Evolutionary conservation across 1,284 basidiomycete species (phyloP), one percentile per base, ranked within the genome.

Genomic region (Naganishia cerealis): DNA sequence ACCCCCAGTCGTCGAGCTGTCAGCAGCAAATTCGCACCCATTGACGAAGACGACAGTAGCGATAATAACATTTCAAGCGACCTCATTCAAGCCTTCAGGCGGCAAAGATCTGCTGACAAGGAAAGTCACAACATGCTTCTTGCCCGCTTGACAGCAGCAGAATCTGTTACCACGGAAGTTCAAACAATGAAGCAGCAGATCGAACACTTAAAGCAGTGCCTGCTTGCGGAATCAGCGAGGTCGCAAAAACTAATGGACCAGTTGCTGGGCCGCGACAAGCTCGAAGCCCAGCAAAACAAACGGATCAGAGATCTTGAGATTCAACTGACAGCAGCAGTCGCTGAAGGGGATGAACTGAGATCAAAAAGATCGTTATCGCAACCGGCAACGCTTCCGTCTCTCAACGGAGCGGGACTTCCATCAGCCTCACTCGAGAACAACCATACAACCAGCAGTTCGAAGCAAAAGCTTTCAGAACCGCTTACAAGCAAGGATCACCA

Each of bases 1-100:
- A 52, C 38, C 33, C 53, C 48, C 24, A 76, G 77, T 69, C 73
- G 79, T 40, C 70, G 80, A 59, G 76, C 78, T 5, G 75, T 81
- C 62, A 80, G 78, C 69, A 73, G 73, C 12, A 74, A 79, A 71
- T 67, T 71, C 10, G 70, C 75, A 26, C 68, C 77, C 62, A 5
- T 71, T 66, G 1, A 75, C 39, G 71, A 74, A 24, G 58, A 52
- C n/a, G 67, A 57, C 18, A 16, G 33, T 29, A 68, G 54, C 38
- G 50, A 57, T 10, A 50, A 50, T 7, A 56, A 67, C n/a, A 70
- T 69, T 59, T 72, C 71, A 13, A 66, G 69, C 12, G 50, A 55
- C 15, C 50, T 63, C 40, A 50, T 62, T 9, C 26, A 53, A n/a
- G 46, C 55, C 18, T 53, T 62, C 55, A 62, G 54, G 15, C 40